Evolutionary conservation across 2,329 filamentous ascomycete genomes (phyloP).

Genomic region (Zopfia rhizophila): DNA sequence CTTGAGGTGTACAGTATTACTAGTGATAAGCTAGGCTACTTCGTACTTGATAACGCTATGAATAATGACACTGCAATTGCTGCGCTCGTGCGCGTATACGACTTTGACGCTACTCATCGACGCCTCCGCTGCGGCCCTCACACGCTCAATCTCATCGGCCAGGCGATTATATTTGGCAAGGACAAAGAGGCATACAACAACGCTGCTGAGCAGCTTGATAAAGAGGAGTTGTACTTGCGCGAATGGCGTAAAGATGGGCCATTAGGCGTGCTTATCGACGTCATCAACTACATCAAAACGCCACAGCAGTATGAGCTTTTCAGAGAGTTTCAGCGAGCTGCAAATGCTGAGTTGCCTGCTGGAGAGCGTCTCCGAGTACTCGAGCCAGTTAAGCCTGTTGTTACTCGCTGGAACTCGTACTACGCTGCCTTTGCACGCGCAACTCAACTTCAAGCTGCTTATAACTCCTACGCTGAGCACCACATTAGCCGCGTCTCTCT

Average conservation of each 20-base stretch:
- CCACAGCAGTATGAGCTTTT: conserved; percentile 11
- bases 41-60: conserved; percentile 11
- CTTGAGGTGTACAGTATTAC: conserved; percentile 4
- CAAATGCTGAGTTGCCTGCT: conserved; percentile 2
- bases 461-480: conserved; percentile 2
- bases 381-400: conserved; percentile 1
- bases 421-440: conserved; percentile 3
- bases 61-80: conserved; percentile 8
- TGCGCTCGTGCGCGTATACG: background rate
- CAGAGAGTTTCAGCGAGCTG: conserved; percentile 1
- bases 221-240: conserved; percentile 2
- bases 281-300: conserved; percentile 18
- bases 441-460: conserved; percentile 1
- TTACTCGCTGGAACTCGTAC: conserved; percentile 8
- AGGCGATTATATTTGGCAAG: conserved; percentile 4
- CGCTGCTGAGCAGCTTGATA: background rate
- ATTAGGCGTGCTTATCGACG: conserved; percentile 8
- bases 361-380: no score
- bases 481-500: background rate
- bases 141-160: conserved; percentile 10
- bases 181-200: conserved; percentile 3
- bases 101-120: background rate
- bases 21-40: conserved; percentile 8
- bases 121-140: conserved; percentile 10
- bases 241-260: conserved; percentile 7